These are phyloP conservation scores for Paraphoma sp. DNA, from an alignment of 2,329 filamentous ascomycete species.

Conservation along the genomic window DNA sequence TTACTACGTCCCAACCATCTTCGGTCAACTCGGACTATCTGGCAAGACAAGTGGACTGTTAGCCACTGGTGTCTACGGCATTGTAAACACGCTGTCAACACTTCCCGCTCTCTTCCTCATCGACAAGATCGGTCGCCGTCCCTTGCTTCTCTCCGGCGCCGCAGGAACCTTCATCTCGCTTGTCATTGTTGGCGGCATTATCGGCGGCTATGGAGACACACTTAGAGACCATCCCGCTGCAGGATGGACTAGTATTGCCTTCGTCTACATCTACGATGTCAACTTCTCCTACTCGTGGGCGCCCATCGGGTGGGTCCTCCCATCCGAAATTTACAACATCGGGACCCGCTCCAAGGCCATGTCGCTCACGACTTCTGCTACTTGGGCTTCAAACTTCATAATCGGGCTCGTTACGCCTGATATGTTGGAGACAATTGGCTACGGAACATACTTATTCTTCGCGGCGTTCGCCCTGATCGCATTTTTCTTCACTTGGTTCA, in stretches of 20 bases:
- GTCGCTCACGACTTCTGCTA: constrained; percentile 71
- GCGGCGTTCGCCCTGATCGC: constrained; percentile 57
- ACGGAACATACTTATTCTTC: constrained; percentile 59
- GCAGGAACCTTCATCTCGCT: constrained; percentile 74
- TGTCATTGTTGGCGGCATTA: constrained; percentile 73
- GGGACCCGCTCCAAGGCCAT: constrained; percentile 73
- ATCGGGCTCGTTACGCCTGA: constrained; percentile 74
- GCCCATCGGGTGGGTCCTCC: constrained; percentile 75
- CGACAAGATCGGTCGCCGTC: constrained; percentile 68
- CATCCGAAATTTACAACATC: constrained; percentile 76
- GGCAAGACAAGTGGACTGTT: constrained; percentile 73
- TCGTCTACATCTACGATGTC: constrained; percentile 66
- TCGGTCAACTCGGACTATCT: constrained; percentile 69
- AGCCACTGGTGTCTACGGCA: constrained; percentile 71
- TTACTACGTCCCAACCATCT: constrained; percentile 75
- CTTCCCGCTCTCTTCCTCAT: constrained; percentile 71
- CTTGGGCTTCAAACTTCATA: constrained; percentile 70
- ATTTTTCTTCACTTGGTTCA: constrained; percentile 57
- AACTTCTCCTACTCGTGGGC: constrained; percentile 71
- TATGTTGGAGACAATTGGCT: constrained; percentile 68
- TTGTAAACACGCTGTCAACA: constrained; percentile 64
- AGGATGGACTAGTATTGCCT: constrained; percentile 71
- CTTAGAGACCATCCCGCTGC: constrained; percentile 66
- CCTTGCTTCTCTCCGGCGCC: constrained; percentile 67
- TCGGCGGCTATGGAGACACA: constrained; percentile 65